A percentile compares a stretch with the other conserved stretches of the same genome.
phyloP scores from a whole-genome alignment of 1,284 basidiomycete species.

The Puccinia coronata region DNA sequence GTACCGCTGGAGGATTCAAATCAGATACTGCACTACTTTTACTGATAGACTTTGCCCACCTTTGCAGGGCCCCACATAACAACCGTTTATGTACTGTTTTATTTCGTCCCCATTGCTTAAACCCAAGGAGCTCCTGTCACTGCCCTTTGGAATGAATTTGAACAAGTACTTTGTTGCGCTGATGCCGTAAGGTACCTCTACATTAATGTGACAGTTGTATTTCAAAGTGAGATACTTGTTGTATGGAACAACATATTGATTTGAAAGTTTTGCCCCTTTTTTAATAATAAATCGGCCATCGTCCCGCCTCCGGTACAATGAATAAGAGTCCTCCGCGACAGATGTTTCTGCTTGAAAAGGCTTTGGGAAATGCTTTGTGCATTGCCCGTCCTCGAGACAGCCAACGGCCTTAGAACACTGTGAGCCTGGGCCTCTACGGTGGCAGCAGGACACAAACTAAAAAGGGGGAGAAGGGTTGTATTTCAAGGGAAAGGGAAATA shows the following conservation, averaged over 20 bases:
- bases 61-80: slow-evolving; percentile 1
- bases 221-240: slow-evolving; percentile 57
- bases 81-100: neutral
- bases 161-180: slow-evolving; percentile 61
- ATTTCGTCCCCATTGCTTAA: neutral
- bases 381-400: neutral
- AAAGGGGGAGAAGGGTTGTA: too few relatives aligned
- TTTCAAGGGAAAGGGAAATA: too few relatives aligned
- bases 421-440: too few relatives aligned
- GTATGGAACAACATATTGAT: slow-evolving; percentile 60
- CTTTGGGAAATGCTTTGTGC: neutral
- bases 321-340: neutral
- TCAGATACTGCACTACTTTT: too few relatives aligned
- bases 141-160: slow-evolving; percentile 64
- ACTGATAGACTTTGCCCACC: neutral
- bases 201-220: slow-evolving; percentile 64
- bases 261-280: slow-evolving; percentile 52
- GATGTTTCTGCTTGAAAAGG: neutral
- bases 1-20: neutral
- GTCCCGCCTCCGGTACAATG: neutral
- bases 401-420: too few relatives aligned
- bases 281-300: neutral
- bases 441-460: too few relatives aligned
- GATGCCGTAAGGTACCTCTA: slow-evolving; percentile 60
- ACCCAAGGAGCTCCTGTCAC: slow-evolving; percentile 59